These are phyloP conservation scores for Hordeum marinum DNA, from an alignment of 176 grass and related monocot species.

Conservation along the genomic window DNA sequence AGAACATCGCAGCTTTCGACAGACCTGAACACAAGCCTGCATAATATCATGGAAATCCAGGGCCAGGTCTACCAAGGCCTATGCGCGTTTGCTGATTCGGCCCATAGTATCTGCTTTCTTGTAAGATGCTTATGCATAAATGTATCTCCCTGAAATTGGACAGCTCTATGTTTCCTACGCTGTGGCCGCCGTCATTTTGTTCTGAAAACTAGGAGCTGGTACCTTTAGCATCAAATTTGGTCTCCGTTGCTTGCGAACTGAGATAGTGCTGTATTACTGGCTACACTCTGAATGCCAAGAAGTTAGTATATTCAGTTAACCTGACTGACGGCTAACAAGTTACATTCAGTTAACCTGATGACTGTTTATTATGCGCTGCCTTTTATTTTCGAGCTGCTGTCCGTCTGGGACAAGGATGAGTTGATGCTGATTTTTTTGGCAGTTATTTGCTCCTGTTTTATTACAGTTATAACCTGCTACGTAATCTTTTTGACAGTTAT, in stretches of 20 bases:
- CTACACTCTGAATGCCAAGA: not conserved
- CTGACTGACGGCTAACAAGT: not conserved
- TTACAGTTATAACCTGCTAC: too few species aligned
- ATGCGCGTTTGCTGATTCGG: not conserved
- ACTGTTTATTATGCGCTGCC: too few species aligned
- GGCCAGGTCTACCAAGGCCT: too few species aligned
- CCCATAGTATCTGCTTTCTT: not conserved
- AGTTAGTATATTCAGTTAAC: not conserved
- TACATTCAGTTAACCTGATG: too few species aligned
- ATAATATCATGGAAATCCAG: not conserved
- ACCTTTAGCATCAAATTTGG: not conserved
- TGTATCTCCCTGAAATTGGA: not conserved
- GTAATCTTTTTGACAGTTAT: not conserved
- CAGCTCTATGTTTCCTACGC: not conserved
- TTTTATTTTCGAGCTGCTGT: too few species aligned
- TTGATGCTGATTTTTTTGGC: too few species aligned
- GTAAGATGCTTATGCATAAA: not conserved
- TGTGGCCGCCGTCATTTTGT: not conserved
- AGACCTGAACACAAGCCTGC: conserved; percentile 26
- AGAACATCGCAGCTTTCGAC: conserved; percentile 82
- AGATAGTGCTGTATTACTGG: not conserved
- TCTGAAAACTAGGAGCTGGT: not conserved
- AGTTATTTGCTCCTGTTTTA: not conserved
- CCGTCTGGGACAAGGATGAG: too few species aligned
- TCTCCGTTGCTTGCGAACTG: not conserved